phyloP scores from a whole-genome alignment of 768 basidiomycete species.

The Heimioporus sp. region DNA sequence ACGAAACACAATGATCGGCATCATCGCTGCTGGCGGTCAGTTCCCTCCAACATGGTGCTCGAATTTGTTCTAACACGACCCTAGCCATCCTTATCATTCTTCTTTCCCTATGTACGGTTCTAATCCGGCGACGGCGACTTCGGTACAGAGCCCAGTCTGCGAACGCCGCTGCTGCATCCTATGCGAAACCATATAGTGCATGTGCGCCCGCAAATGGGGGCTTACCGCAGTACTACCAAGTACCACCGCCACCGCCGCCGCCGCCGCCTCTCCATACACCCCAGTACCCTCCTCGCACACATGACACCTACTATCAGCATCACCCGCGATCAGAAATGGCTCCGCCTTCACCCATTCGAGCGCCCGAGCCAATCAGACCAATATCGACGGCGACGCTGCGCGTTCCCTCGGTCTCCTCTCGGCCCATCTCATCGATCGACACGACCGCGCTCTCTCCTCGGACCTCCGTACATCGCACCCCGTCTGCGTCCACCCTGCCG shows the following conservation, averaged over 20 bases:
- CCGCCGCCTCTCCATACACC: neutral
- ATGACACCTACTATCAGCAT: neutral
- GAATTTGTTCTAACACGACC: constrained; percentile 2
- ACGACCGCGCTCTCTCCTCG: neutral
- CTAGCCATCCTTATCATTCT: neutral
- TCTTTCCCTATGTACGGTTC: neutral
- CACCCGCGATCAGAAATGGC: constrained; percentile 1
- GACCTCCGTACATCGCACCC: neutral
- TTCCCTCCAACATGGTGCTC: neutral
- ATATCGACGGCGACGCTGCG: constrained; percentile 1
- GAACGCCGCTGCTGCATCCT: neutral
- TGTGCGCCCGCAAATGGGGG: neutral
- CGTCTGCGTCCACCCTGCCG: neutral
- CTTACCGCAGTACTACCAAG: neutral
- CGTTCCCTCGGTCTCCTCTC: neutral
- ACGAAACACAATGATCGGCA: neutral
- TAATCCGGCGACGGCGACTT: constrained; percentile 5
- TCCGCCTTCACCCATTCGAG: neutral
- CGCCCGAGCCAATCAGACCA: neutral
- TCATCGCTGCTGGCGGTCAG: constrained; percentile 9
- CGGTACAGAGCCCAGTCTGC: neutral
- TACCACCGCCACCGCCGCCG: neutral
- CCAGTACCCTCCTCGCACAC: constrained; percentile 8
- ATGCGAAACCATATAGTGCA: neutral
- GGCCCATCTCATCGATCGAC: constrained; percentile 1